Percentiles rank a stretch among this genome's conserved stretches.
These are phyloP conservation scores for Ampelocalamus luodianensis DNA, from an alignment of 176 grass and related monocot genomes.

Conservation along the genomic window DNA sequence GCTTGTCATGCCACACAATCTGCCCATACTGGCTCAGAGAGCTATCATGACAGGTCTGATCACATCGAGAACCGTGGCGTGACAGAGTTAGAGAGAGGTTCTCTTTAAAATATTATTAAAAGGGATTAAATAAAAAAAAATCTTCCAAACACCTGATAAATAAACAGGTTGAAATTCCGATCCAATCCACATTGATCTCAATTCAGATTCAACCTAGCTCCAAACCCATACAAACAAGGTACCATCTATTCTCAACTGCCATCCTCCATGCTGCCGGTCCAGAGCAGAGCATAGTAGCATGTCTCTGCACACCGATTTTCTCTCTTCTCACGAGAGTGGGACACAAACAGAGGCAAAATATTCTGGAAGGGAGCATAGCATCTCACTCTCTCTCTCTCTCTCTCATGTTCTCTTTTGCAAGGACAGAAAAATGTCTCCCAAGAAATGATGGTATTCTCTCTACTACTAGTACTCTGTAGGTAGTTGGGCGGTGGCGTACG, in stretches of 20 bases:
- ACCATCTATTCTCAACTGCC: too few relatives aligned
- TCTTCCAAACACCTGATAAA: background rate
- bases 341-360: background rate
- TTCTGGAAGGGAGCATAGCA: constrained; percentile 12
- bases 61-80: too few relatives aligned
- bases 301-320: too few relatives aligned
- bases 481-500: background rate
- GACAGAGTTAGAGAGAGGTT: too few relatives aligned
- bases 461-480: background rate
- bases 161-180: background rate
- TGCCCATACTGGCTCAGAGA: too few relatives aligned
- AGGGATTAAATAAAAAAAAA: too few relatives aligned
- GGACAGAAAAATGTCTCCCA: background rate
- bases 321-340: background rate
- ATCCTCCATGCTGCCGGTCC: background rate
- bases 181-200: background rate
- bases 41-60: too few relatives aligned
- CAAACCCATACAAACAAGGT: background rate
- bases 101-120: too few relatives aligned
- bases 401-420: constrained; percentile 7
- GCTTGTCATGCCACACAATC: too few relatives aligned
- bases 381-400: background rate
- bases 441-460: constrained; percentile 33
- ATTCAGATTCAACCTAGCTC: background rate
- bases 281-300: background rate